Conservation (phyloP, 441 rosid species). For the Croton setiger region DNA sequence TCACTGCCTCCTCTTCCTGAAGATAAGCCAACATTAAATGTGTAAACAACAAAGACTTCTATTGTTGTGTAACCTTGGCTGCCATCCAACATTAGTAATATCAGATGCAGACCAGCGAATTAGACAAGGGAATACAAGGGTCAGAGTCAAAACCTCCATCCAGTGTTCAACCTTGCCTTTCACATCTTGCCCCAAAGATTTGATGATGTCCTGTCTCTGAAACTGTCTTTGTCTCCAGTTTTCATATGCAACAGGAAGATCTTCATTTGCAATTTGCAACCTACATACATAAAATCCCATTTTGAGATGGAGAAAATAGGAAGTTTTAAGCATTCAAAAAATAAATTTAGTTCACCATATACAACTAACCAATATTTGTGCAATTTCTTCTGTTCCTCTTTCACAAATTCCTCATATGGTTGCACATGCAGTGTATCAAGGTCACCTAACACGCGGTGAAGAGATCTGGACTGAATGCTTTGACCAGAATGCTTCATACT, state of each 20-base stretch:
- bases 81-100: conserved; percentile 1
- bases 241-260: conserved; percentile 72
- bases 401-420: conserved; percentile 85
- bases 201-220: conserved; percentile 46
- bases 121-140: not conserved
- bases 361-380: conserved; percentile 76
- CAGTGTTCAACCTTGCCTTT: conserved; percentile 37
- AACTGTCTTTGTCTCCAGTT: conserved; percentile 56
- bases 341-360: conserved; percentile 24
- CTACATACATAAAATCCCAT: conserved; percentile 34
- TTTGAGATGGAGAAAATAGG: conserved; percentile 17
- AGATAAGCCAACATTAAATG: conserved; percentile 14
- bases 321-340: conserved; percentile 12
- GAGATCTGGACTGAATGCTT: conserved; percentile 68
- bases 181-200: conserved; percentile 63
- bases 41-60: conserved; percentile 3
- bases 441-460: conserved; percentile 71
- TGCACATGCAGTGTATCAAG: conserved; percentile 65
- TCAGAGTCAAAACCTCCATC: conserved; percentile 49
- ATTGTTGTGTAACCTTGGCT: conserved; percentile 3
- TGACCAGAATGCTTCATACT: conserved; percentile 83
- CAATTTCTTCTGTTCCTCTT: conserved; percentile 86
- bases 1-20: conserved; percentile 10
- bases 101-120: not conserved
- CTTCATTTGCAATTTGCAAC: conserved; percentile 63